Conservation (phyloP, 177 flowering plant genomes). For the Vitis hybrid region DNA sequence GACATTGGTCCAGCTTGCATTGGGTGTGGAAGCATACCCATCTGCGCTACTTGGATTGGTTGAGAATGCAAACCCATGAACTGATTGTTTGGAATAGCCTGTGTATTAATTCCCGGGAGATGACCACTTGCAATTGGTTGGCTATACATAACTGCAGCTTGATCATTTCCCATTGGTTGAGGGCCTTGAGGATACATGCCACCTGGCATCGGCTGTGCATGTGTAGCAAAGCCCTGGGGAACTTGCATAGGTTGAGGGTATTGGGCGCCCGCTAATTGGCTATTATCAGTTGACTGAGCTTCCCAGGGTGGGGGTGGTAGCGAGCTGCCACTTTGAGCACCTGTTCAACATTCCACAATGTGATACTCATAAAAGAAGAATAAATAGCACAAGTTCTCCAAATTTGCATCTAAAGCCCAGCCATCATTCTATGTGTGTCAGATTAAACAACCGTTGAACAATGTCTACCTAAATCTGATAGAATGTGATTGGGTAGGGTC, state of each 20-base stretch:
- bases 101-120: constrained; percentile 30
- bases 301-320: constrained; percentile 84
- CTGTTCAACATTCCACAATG: constrained; percentile 26
- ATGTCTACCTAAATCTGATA: not conserved
- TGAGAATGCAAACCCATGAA: constrained; percentile 40
- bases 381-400: not conserved
- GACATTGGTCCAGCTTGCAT: constrained; percentile 39
- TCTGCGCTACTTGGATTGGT: constrained; percentile 35
- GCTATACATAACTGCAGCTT: constrained; percentile 43
- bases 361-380: not conserved
- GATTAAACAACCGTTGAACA: too few relatives aligned
- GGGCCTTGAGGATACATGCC: constrained; percentile 34
- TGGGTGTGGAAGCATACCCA: constrained; percentile 50
- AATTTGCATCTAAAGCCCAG: too few relatives aligned
- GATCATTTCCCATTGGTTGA: constrained; percentile 42
- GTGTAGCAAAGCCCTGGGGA: constrained; percentile 32
- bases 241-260: constrained; percentile 46
- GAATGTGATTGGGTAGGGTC: not conserved
- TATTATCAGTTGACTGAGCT: constrained; percentile 41
- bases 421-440: too few relatives aligned
- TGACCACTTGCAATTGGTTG: constrained; percentile 42
- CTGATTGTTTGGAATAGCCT: constrained; percentile 35
- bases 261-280: constrained; percentile 29
- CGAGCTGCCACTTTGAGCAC: constrained; percentile 33
- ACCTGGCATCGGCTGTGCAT: constrained; percentile 37